Conservation (phyloP, 176 grass and related monocot genomes). For the Musa beccarii region DNA sequence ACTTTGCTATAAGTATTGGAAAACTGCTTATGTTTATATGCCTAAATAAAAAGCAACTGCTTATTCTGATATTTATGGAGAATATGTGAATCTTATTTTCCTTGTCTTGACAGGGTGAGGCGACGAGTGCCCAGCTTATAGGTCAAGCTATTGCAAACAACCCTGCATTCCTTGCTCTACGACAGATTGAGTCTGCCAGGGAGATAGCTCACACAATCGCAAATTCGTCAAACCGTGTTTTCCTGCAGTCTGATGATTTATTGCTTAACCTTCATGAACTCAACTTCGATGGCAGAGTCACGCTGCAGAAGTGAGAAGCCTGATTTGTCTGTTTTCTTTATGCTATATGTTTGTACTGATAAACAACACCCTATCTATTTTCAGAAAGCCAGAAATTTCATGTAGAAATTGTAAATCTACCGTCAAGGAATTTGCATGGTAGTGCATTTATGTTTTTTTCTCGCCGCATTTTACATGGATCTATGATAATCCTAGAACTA, state of each 20-base stretch:
- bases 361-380: no score
- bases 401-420: no score
- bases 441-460: no score
- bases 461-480: no score
- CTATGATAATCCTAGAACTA: no score
- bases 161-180: slow-evolving; percentile 66
- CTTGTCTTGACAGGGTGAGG: slow-evolving; percentile 58
- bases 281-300: slow-evolving; percentile 6
- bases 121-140: slow-evolving; percentile 89
- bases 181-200: slow-evolving; percentile 79
- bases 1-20: not conserved
- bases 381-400: no score
- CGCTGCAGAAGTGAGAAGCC: not conserved
- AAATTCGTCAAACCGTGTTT: slow-evolving; percentile 69
- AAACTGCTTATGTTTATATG: no score
- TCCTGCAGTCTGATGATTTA: slow-evolving; percentile 67
- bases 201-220: slow-evolving; percentile 79
- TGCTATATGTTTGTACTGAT: no score
- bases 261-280: slow-evolving; percentile 71
- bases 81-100: not conserved
- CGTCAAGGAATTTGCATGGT: no score
- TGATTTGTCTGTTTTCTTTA: not conserved
- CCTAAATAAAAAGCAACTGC: no score
- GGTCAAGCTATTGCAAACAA: slow-evolving; percentile 75
- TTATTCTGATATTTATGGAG: no score